These are phyloP conservation scores for Elongisporangium prolatum DNA, from an alignment of 352 stramenopile genomes.

Conservation along the genomic window DNA sequence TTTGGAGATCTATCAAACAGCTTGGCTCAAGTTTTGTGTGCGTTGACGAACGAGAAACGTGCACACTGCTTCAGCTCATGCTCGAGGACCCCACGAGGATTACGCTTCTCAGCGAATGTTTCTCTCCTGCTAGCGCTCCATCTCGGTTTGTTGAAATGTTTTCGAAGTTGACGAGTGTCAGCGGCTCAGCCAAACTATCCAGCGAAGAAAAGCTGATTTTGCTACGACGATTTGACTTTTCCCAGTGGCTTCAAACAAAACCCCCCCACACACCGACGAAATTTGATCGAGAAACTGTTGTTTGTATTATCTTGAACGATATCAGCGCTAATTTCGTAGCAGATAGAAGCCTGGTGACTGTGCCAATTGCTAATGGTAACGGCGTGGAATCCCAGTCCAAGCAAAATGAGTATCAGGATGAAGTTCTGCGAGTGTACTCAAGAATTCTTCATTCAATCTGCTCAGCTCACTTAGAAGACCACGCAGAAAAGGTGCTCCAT, in stretches of 20 bases:
- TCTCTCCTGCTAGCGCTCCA: constrained; percentile 66
- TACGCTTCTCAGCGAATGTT: constrained; percentile 76
- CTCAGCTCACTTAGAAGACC: constrained; percentile 58
- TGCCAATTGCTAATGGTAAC: constrained; percentile 5
- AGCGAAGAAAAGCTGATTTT: constrained; percentile 69
- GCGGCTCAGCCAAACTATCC: constrained; percentile 56
- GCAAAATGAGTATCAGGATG: constrained; percentile 20
- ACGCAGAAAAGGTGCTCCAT: constrained; percentile 79
- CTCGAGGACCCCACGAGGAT: constrained; percentile 80
- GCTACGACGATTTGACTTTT: constrained; percentile 74
- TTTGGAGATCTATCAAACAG: constrained; percentile 82
- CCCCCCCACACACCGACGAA: constrained; percentile 42
- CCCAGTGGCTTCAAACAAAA: constrained; percentile 62
- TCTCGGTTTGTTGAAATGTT: constrained; percentile 86
- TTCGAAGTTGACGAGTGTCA: constrained; percentile 78
- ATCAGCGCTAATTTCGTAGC: constrained; percentile 52
- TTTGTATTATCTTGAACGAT: constrained; percentile 75
- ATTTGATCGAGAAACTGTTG: constrained; percentile 78
- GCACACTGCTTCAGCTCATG: constrained; percentile 77
- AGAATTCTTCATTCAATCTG: constrained; percentile 72
- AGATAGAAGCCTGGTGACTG: constrained; percentile 26
- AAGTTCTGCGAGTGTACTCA: constrained; percentile 69
- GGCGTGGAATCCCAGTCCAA: constrained; percentile 1
- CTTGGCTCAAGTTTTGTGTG: constrained; percentile 76
- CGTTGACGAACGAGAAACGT: constrained; percentile 79